These are phyloP conservation scores for Exophiala alcalophila DNA, from an alignment of 2,329 filamentous ascomycete genomes.

Conservation along the genomic window DNA sequence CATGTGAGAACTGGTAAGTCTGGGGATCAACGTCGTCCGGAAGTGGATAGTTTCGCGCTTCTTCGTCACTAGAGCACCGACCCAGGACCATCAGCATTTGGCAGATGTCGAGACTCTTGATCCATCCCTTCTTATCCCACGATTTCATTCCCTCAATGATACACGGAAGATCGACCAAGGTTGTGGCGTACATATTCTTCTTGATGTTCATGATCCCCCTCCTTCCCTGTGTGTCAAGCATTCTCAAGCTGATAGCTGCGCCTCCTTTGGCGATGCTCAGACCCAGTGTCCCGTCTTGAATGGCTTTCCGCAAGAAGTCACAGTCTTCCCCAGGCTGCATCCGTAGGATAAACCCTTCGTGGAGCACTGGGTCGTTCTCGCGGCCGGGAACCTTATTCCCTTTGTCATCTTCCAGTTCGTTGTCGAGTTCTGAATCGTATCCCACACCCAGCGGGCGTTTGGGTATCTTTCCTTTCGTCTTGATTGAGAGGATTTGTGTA, in stretches of 20 bases:
- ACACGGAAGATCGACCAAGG: constrained; percentile 78
- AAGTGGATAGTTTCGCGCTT: constrained; percentile 64
- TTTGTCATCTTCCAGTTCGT: constrained; percentile 7
- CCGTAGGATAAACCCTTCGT: constrained; percentile 84
- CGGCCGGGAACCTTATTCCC: constrained; percentile 64
- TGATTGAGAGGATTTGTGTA: constrained; percentile 55
- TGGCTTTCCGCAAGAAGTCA: constrained; percentile 73
- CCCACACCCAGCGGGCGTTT: constrained; percentile 75
- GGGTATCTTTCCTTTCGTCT: constrained; percentile 65
- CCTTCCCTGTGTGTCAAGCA: constrained; percentile 66
- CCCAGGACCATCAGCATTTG: constrained; percentile 84
- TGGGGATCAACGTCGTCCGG: constrained; percentile 68
- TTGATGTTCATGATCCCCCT: constrained; percentile 70
- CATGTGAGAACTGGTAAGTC: constrained; percentile 75
- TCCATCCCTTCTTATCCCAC: constrained; percentile 83
- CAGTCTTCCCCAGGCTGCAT: constrained; percentile 84
- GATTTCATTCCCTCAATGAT: constrained; percentile 91
- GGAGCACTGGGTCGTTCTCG: constrained; percentile 81
- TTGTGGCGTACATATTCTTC: constrained; percentile 69
- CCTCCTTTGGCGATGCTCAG: constrained; percentile 61
- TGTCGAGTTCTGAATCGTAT: constrained; percentile 78
- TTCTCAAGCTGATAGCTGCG: constrained; percentile 75
- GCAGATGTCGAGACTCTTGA: constrained; percentile 83
- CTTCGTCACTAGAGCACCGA: constrained; percentile 62
- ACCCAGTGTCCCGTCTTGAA: constrained; percentile 76